Evolutionary conservation across 1,139 yeast species (phyloP), one percentile per base, ranked within the genome.

Genomic region (Keqinozyma sinolaborantium): DNA sequence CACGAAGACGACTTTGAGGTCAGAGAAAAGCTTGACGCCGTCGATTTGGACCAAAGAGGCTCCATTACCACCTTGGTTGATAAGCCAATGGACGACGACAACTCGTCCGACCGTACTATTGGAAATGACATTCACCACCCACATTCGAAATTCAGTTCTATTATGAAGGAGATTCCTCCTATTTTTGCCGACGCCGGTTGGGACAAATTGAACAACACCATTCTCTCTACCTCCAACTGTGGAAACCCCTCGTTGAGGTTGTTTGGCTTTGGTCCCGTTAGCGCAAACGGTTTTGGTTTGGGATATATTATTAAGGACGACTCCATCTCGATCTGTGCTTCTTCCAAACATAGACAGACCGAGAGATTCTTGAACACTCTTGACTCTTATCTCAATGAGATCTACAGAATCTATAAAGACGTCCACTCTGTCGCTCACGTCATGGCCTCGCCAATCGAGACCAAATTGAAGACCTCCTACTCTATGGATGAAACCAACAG

Each of bases 241-340:
- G 96, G 96, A 34, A 88, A 88, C 53, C 95, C 96, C 5, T 77
- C 95, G 2, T 69, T 88, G 41, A 75, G 90, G 46, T 72, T 83
- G 39, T 88, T 88, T 60, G 97, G 96, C 0, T 88, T 88, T 60
- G 97, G 97, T 4, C 97, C 96, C 3, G 90, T 85, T 5, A 75
- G 87, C 21, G 80, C 94, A 14, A 87, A 83, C 48, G 97, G 97
- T 11, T 88, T 84, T 60, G 97, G 97, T 16, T 73, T 88, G 30
- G 96, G 95, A 3, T 88, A 88, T 56, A 87, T 88, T 47, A 83
- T 88, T 49, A 86, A 88, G 55, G 87, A 78, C 36, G 87, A 85
- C 50, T 80, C 92, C 4, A 77, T 88, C 33, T 82, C 95, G 2
- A 77, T 88, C 25, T 87, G 95, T 55, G 94, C 86, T 1, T 78